phyloP scores from a whole-genome alignment of 2,329 filamentous ascomycete genomes.

The Dothistroma pini region DNA sequence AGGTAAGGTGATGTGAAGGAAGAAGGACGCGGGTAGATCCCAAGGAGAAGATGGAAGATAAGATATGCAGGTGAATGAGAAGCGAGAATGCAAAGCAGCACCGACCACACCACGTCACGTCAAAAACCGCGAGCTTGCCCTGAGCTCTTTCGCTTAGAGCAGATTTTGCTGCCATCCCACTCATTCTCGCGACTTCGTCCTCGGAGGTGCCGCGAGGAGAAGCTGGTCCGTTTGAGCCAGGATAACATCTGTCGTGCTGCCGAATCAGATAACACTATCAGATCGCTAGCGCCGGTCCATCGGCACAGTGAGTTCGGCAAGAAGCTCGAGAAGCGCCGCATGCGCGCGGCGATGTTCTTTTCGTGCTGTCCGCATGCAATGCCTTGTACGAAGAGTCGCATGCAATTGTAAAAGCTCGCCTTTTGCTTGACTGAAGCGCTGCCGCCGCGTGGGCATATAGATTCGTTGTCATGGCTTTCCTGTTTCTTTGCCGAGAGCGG shows the following conservation, averaged over 20 bases:
- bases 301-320: not conserved
- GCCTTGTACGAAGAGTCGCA: not conserved
- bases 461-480: not conserved
- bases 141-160: not conserved
- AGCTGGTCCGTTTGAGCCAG: not conserved
- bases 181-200: not conserved
- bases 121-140: too few species aligned
- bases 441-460: not conserved
- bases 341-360: not conserved
- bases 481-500: not conserved
- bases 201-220: not conserved
- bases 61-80: slow-evolving; percentile 7
- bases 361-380: not conserved
- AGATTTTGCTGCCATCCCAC: not conserved
- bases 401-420: not conserved
- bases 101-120: not conserved
- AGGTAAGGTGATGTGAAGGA: not conserved
- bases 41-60: slow-evolving; percentile 8
- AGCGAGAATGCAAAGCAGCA: not conserved
- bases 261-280: not conserved
- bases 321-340: not conserved
- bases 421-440: not conserved
- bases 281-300: not conserved
- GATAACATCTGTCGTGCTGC: not conserved
- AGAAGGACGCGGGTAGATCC: slow-evolving; percentile 9